A percentile compares a stretch with the other conserved stretches of the same genome.
Conservation (phyloP, 805 yeast species). For the Ogataea henricii region DNA sequence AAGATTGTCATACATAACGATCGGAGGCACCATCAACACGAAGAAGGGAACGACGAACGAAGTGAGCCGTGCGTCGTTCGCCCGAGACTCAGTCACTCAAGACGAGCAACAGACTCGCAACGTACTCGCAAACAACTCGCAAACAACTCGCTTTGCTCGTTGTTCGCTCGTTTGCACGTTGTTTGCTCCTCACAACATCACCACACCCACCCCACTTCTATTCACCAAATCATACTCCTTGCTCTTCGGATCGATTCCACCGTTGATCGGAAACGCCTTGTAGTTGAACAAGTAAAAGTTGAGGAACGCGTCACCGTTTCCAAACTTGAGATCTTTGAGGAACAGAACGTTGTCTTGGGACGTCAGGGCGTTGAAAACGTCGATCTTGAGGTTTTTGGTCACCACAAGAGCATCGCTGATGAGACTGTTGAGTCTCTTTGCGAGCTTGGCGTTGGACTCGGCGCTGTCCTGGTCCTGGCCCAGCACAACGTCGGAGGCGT, state of each 20-base stretch:
- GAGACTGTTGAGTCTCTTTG: slow-evolving; percentile 59
- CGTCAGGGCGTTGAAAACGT: slow-evolving; percentile 92
- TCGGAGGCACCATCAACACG: too few relatives aligned
- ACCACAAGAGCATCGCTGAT: slow-evolving; percentile 75
- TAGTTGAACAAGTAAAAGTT: slow-evolving; percentile 93
- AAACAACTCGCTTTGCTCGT: background rate
- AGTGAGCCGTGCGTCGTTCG: too few relatives aligned
- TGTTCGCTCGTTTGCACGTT: background rate
- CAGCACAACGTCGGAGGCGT: slow-evolving; percentile 71
- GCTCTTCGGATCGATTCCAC: slow-evolving; percentile 67
- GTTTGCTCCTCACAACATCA: slow-evolving; percentile 54
- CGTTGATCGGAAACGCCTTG: slow-evolving; percentile 74
- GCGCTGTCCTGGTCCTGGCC: slow-evolving; percentile 39
- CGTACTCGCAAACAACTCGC: too few relatives aligned
- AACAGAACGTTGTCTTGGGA: slow-evolving; percentile 87
- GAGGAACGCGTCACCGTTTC: slow-evolving; percentile 89
- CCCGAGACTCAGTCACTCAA: too few relatives aligned
- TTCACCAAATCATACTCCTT: slow-evolving; percentile 53
- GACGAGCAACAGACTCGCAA: too few relatives aligned
- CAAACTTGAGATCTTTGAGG: slow-evolving; percentile 81
- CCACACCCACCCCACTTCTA: slow-evolving; percentile 87
- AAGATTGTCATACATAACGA: too few relatives aligned
- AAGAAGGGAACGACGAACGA: too few relatives aligned
- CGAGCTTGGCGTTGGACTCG: slow-evolving; percentile 46
- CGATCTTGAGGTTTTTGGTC: slow-evolving; percentile 68